Base-by-base conservation (phyloP, 768 basidiomycete species). In the Zangia roseola region DNA sequence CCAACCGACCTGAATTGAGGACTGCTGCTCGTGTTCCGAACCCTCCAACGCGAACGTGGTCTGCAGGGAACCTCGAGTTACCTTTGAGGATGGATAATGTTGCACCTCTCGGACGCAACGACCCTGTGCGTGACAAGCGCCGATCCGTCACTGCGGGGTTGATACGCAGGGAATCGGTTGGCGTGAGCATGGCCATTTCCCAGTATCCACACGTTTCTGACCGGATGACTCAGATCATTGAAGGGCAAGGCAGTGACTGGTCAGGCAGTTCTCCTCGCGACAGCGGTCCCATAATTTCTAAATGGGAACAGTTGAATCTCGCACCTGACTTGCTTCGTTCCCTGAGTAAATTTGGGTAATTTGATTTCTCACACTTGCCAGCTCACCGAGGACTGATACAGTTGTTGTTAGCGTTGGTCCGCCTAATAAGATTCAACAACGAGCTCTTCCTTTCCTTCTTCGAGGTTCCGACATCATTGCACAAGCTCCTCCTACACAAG, bases 351-450 rank as follows among this genome's bases (percentile, higher is more conserved):
- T 98, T 97, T 64, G 95, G 94, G 94, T 95, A 56, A 73, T 86
- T 73, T 30, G 10, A 31, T 51, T 38, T 49, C 46, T 39, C 28
- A 37, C 36, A 16, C 40, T n/a, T 30, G 28, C 50, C 25, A 34
- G 44, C 34, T 52, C 49, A 20, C 45, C 41, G 49, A 17, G 20
- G 31, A 39, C 58, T 67, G 42, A 65, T 40, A 24, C 24, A 48
- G 14, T 39, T 35, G 24, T n/a, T 38, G 6, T 21, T 60, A 94
- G 94, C 35, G 86, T 98, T 53, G 94, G 95, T 1, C 97, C 97
- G 2, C 97, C 97, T 6, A 97, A 97, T 70, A 99, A 99, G 75
- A 97, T 99, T 56, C 97, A 98, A 70, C 93, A 95, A 63, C 82
- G 95, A 40, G 94, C 97, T 38, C 74, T 99, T 42, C 97, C 97